Evolutionary conservation across 2,329 filamentous ascomycete species (phyloP), one percentile per base, ranked within the genome.

Genomic region (Hypoxylon sp.): DNA sequence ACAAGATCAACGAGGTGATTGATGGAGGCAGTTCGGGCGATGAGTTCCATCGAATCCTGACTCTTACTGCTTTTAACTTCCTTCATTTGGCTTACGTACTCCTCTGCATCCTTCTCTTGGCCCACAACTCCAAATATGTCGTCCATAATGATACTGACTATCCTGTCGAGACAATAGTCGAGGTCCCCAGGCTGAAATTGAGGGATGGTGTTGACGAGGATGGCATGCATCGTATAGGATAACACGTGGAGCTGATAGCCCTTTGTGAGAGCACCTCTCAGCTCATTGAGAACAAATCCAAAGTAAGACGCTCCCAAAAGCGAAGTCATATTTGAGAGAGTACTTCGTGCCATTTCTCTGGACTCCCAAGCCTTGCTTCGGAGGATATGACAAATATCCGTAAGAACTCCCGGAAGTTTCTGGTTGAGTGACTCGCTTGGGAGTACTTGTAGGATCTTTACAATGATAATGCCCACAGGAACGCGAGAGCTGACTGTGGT

Each of bases 21-120:
- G 23, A 97, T 84, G 1, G 94, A 95, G 1, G 93, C 90, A 50
- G 90, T 94, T 74, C 90, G 92, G 25, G 96, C 91, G 69, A 98
- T 85, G 14, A 98, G 84, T 78, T 98, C 95, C 90, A 98, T 96
- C 0, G 96, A 97, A 76, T 99, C 96, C 74, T 94, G 97, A 76
- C 94, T 97, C 83, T 98, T 99, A 83, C 92, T 97, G 78, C 92
- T 96, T 82, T 97, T 98, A 61, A 99, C 91, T 80, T 99, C 96
- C 79, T 96, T 97, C 90, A 96, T 97, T 78, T 95, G 92, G 76
- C 90, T 97, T 60, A 91, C 90, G 77, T 99, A 99, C 56, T 94
- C 96, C 73, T 97, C 94, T 0, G 95, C 95, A 73, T 99, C 96
- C 79, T 99, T 99, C 76, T 99, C 95, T 80, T 97, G 92, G 1